Evolutionary conservation across 805 yeast genomes (phyloP).

Genomic region (Zygosaccharomyces siamensis): DNA sequence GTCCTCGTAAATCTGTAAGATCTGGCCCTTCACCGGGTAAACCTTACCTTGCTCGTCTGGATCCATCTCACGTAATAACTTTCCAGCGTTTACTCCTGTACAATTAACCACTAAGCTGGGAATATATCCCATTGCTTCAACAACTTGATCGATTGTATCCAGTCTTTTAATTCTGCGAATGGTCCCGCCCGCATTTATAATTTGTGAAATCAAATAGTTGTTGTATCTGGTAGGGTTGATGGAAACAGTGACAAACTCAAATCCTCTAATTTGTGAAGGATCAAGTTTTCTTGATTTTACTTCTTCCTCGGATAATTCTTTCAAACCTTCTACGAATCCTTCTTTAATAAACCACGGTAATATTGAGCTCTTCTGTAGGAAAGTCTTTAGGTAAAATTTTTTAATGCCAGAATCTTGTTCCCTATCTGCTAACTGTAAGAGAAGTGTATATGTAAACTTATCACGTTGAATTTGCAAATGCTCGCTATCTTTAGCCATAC

Average conservation of each 20-base stretch:
- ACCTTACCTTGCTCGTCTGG: constrained; percentile 40
- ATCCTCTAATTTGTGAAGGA: constrained; percentile 39
- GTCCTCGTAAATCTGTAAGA: constrained; percentile 47
- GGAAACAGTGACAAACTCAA: constrained; percentile 49
- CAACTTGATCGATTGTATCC: constrained; percentile 46
- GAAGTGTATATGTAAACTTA: constrained; percentile 43
- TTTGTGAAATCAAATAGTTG: constrained; percentile 45
- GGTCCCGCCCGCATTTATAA: constrained; percentile 44
- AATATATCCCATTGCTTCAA: constrained; percentile 31
- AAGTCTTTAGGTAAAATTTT: constrained; percentile 18
- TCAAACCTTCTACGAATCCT: constrained; percentile 40
- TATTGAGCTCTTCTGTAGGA: constrained; percentile 18
- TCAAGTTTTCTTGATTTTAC: constrained; percentile 31
- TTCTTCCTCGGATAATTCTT: constrained; percentile 35
- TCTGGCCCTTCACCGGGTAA: constrained; percentile 58
- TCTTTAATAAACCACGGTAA: constrained; percentile 47
- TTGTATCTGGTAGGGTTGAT: constrained; percentile 56
- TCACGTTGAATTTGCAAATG: constrained; percentile 41
- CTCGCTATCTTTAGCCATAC: constrained; percentile 47
- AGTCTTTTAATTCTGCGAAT: constrained; percentile 41
- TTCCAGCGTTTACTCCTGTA: constrained; percentile 47
- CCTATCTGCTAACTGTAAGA: constrained; percentile 41
- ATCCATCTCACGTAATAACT: constrained; percentile 31
- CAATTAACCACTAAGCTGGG: constrained; percentile 55
- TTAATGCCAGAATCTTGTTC: constrained; percentile 50